phyloP scores from a whole-genome alignment of 2,329 filamentous ascomycete species.

The Fulvia fulva region DNA sequence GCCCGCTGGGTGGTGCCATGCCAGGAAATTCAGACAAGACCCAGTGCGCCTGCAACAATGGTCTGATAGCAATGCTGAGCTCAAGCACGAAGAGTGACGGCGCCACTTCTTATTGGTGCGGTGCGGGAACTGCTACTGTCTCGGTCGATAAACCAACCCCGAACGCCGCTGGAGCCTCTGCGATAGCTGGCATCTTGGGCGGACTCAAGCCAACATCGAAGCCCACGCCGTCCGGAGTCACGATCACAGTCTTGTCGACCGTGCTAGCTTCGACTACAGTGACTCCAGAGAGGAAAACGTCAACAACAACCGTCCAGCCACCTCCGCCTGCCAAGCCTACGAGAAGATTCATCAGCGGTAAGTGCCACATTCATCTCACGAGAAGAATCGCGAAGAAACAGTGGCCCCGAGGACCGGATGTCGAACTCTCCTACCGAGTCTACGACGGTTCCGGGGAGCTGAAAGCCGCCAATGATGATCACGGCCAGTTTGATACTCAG shows the following conservation, averaged over 20 bases:
- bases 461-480: no score
- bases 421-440: no score
- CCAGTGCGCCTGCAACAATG: neutral
- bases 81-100: neutral
- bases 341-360: no score
- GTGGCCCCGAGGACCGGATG: no score
- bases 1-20: neutral
- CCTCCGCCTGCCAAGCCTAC: no score
- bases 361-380: no score
- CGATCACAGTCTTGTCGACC: neutral
- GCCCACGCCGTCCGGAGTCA: neutral
- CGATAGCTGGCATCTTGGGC: neutral
- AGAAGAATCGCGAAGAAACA: no score
- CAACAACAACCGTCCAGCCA: no score
- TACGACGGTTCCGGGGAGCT: no score
- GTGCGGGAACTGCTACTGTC: neutral
- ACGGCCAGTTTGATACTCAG: no score
- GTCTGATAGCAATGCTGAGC: neutral
- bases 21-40: neutral
- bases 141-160: neutral
- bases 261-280: neutral
- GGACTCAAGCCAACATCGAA: neutral
- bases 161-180: neutral
- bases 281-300: neutral
- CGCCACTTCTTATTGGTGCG: neutral